Conservation (phyloP, 805 yeast genomes). For the Myxozyma monticola region DNA sequence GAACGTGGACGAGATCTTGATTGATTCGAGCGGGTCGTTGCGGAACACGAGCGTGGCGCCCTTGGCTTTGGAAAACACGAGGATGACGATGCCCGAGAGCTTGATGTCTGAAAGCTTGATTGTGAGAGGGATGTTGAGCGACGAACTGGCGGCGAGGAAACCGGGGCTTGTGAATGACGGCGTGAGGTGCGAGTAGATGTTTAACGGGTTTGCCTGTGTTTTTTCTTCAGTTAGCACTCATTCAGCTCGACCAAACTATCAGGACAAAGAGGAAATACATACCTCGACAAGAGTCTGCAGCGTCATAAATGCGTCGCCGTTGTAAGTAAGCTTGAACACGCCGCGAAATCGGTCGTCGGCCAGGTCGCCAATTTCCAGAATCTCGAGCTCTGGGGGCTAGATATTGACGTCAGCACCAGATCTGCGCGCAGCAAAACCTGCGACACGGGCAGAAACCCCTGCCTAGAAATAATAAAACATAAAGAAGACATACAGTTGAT, state of each 20-base stretch:
- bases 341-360: slow-evolving; percentile 77
- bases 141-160: slow-evolving; percentile 63
- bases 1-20: slow-evolving; percentile 81
- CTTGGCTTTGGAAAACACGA: slow-evolving; percentile 76
- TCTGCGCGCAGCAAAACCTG: background rate
- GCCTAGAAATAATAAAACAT: background rate
- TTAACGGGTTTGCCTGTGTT: slow-evolving; percentile 73
- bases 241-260: too few species aligned
- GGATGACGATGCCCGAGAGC: slow-evolving; percentile 77
- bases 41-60: slow-evolving; percentile 85
- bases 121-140: slow-evolving; percentile 76
- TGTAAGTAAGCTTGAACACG: slow-evolving; percentile 72
- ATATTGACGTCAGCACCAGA: background rate
- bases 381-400: slow-evolving; percentile 67
- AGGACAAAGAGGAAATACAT: background rate
- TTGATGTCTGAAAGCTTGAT: slow-evolving; percentile 69
- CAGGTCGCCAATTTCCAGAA: slow-evolving; percentile 78
- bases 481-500: slow-evolving; percentile 42
- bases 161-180: slow-evolving; percentile 64
- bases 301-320: slow-evolving; percentile 74
- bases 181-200: slow-evolving; percentile 52
- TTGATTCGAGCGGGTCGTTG: slow-evolving; percentile 83
- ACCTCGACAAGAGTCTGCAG: slow-evolving; percentile 64
- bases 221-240: background rate
- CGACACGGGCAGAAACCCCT: background rate